These are phyloP conservation scores for Hypericum perforatum DNA, from an alignment of 345 rosid genomes.

Conservation along the genomic window DNA sequence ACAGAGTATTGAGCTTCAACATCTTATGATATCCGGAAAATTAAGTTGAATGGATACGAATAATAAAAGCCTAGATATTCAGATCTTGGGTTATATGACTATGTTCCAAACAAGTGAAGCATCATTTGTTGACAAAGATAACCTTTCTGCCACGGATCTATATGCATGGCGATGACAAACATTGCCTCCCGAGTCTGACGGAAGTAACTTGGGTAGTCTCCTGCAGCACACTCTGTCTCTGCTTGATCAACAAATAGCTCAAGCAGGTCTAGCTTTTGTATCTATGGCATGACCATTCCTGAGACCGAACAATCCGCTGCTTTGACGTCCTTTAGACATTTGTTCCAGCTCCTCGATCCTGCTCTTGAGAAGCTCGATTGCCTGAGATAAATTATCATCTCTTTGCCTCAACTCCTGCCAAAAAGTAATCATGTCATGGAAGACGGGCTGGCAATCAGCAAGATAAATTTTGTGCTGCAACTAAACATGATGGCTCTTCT, in stretches of 20 bases:
- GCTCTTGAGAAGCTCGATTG: slow-evolving; percentile 31
- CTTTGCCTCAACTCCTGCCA: slow-evolving; percentile 43
- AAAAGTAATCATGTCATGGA: not conserved
- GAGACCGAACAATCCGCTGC: slow-evolving; percentile 18
- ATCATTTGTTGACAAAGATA: too few relatives aligned
- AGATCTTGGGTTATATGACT: too few relatives aligned
- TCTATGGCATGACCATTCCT: slow-evolving; percentile 15
- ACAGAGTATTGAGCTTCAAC: too few relatives aligned
- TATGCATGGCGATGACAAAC: too few relatives aligned
- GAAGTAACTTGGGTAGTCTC: too few relatives aligned
- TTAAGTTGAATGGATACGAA: too few relatives aligned
- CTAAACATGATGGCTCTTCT: not conserved
- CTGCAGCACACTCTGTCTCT: too few relatives aligned
- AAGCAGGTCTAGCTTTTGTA: slow-evolving; percentile 22
- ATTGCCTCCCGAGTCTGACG: too few relatives aligned
- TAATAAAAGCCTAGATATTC: too few relatives aligned
- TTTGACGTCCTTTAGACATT: slow-evolving; percentile 27
- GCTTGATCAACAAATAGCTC: slow-evolving; percentile 3
- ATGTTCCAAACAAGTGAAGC: too few relatives aligned
- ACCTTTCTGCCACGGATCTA: too few relatives aligned
- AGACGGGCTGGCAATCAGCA: not conserved
- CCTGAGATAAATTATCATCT: slow-evolving; percentile 37
- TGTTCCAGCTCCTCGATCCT: slow-evolving; percentile 37
- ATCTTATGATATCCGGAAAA: too few relatives aligned
- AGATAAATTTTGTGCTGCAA: not conserved